Percentiles rank a stretch among this genome's conserved stretches.
phyloP scores from a whole-genome alignment of 192 early-diverging fungal genomes.

The Coemansia sp. region DNA sequence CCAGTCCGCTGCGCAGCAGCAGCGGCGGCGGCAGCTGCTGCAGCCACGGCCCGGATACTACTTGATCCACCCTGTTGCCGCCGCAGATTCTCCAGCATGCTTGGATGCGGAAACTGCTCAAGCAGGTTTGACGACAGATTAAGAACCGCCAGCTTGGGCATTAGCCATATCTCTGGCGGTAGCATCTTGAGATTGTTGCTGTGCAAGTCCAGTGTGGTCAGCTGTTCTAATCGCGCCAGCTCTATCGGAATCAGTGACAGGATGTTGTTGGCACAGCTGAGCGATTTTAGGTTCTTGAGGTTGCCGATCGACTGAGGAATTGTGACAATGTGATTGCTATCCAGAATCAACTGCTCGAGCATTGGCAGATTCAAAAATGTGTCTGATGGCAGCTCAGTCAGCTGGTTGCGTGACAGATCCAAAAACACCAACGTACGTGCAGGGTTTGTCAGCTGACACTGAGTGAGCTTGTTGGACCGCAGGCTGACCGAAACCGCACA shows the following conservation, averaged over 20 bases:
- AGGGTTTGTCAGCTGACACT: conserved; percentile 58
- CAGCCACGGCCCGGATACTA: conserved; percentile 46
- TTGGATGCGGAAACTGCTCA: conserved; percentile 77
- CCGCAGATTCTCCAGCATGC: conserved; percentile 53
- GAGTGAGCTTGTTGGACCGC: conserved; percentile 69
- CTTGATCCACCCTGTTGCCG: conserved; percentile 51
- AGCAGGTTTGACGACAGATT: conserved; percentile 82
- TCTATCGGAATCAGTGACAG: conserved; percentile 68
- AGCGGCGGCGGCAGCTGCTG: conserved; percentile 52
- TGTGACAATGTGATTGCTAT: conserved; percentile 71
- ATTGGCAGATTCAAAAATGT: conserved; percentile 60
- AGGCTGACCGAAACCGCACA: conserved; percentile 60
- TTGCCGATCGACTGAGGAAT: conserved; percentile 62
- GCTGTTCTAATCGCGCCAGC: conserved; percentile 62
- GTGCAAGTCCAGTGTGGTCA: conserved; percentile 68
- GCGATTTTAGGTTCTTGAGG: conserved; percentile 55
- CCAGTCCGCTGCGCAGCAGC: conserved; percentile 46
- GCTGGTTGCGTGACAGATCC: conserved; percentile 69
- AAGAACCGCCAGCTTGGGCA: conserved; percentile 63
- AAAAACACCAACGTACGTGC: conserved; percentile 47
- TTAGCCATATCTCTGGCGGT: conserved; percentile 76
- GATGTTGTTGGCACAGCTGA: conserved; percentile 70
- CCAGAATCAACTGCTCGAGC: conserved; percentile 62
- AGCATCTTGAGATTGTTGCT: conserved; percentile 74
- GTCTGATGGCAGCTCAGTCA: conserved; percentile 62